Base-by-base conservation (phyloP, 805 yeast species). In the Cyberlindnera xylosilytica region DNA sequence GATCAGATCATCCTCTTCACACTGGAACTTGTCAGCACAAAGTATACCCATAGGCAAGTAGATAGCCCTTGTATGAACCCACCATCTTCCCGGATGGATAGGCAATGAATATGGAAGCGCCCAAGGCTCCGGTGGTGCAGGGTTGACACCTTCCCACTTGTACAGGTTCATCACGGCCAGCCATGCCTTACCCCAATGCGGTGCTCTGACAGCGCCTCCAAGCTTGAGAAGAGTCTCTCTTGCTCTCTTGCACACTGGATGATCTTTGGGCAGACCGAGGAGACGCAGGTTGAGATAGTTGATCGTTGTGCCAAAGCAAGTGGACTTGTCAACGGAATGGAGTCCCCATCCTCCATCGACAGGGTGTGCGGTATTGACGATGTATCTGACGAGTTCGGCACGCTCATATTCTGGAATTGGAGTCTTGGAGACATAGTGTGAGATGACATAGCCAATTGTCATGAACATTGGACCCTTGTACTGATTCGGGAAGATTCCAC, bases 281-380 rank as follows among this genome's bases (percentile, higher is more conserved):
- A 93, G 63, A 48, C 99, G 73, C 46, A 93, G 68, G n/a, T 69
- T 67, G 7, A 91, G 83, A 62, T 93, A 93, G 63, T 89, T 90
- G 52, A 93, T 74, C 0, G 87, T 72, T 2, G 99, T 93, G 5
- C 99, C 99, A 61, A 90, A 90, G 52, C 93, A 93, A 0, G 99
- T 93, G 8, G 93, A 81, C 61, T 91, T 93, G 60, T 93, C 99
- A 39, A 79, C 81, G 4, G 89, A 78, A 61, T 93, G 97, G 29
- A 93, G 70, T 0, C 99, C 99, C 99, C 99, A 93, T 2, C 99
- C 99, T n/a, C 99, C 99, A 63, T 93, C 99, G 1, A 90, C 96
- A 0, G 97, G 97, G 60, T 93, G 97, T 0, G 97, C 83, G 0
- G 87, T 76, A 60, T 93, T 93, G n/a, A 88, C 87, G 15, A 93